phyloP scores from a whole-genome alignment of 176 grass and related monocot species.

The Avena eriantha region DNA sequence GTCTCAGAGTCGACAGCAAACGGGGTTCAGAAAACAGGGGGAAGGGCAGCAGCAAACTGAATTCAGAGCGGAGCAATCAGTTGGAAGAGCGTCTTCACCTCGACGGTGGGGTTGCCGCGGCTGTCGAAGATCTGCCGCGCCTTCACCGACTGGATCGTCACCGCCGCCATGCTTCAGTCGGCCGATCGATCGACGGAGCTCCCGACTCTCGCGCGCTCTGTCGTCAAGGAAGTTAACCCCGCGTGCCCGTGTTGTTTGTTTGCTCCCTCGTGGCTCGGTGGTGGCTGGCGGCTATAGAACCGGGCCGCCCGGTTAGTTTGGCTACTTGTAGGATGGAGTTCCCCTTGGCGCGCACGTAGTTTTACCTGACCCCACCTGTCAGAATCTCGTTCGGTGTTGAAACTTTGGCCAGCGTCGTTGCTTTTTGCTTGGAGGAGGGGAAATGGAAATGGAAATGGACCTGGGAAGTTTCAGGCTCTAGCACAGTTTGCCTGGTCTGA shows the following conservation, averaged over 20 bases:
- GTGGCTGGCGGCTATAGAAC: not conserved
- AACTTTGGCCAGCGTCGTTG: not conserved
- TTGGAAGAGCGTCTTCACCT: too few relatives aligned
- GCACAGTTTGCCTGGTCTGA: not conserved
- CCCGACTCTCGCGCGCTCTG: not conserved
- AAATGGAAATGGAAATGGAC: not conserved
- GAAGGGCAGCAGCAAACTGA: too few relatives aligned
- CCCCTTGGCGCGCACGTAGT: not conserved
- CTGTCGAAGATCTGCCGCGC: constrained; percentile 97
- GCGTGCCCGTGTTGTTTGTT: not conserved
- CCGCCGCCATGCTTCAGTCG: constrained; percentile 46
- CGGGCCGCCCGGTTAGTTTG: not conserved
- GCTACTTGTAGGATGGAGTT: not conserved
- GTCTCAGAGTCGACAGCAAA: too few relatives aligned
- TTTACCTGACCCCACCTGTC: not conserved
- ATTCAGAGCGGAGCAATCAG: too few relatives aligned
- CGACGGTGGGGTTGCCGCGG: constrained; percentile 86
- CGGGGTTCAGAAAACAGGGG: too few relatives aligned
- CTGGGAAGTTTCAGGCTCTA: not conserved
- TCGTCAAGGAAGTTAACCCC: not conserved
- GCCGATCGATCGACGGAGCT: too few relatives aligned
- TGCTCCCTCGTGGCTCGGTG: not conserved
- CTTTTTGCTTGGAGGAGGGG: constrained; percentile 13
- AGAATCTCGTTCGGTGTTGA: not conserved
- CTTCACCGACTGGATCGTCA: constrained; percentile 66